Conservation (phyloP, 768 basidiomycete species). For the Lepiota venenata region DNA sequence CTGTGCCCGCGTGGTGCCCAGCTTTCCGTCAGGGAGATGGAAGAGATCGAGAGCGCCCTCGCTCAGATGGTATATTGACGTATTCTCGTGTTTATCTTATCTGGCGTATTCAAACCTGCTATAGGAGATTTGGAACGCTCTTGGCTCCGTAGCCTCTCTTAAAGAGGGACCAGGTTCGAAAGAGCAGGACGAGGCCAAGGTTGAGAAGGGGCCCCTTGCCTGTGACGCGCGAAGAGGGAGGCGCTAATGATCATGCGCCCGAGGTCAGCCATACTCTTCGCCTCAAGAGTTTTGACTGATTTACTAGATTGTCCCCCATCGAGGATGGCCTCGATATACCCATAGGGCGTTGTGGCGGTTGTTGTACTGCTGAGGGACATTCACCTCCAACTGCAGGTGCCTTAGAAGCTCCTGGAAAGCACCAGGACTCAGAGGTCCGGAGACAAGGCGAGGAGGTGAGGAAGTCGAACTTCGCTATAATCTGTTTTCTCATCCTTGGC, state of each 20-base stretch:
- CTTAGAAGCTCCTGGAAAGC: too few species aligned
- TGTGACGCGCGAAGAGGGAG: too few species aligned
- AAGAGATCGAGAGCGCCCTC: neutral
- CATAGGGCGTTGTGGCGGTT: too few species aligned
- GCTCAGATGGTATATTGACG: neutral
- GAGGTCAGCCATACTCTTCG: too few species aligned
- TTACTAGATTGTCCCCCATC: too few species aligned
- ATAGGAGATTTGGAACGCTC: conserved; percentile 4
- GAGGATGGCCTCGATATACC: too few species aligned
- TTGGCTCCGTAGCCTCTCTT: neutral
- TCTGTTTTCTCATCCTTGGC: neutral
- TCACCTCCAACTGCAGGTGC: too few species aligned
- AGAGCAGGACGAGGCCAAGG: neutral
- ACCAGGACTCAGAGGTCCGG: too few species aligned
- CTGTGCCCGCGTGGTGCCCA: neutral
- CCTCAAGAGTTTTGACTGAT: too few species aligned
- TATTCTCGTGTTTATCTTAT: neutral
- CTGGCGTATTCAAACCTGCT: neutral
- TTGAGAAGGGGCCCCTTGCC: neutral
- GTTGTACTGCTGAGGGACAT: too few species aligned
- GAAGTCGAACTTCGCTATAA: neutral
- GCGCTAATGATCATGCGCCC: too few species aligned
- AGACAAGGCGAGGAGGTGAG: neutral
- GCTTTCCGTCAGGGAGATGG: neutral
- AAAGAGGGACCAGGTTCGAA: neutral